phyloP scores from a whole-genome alignment of 345 rosid genomes.

The Eucalyptus marginata region DNA sequence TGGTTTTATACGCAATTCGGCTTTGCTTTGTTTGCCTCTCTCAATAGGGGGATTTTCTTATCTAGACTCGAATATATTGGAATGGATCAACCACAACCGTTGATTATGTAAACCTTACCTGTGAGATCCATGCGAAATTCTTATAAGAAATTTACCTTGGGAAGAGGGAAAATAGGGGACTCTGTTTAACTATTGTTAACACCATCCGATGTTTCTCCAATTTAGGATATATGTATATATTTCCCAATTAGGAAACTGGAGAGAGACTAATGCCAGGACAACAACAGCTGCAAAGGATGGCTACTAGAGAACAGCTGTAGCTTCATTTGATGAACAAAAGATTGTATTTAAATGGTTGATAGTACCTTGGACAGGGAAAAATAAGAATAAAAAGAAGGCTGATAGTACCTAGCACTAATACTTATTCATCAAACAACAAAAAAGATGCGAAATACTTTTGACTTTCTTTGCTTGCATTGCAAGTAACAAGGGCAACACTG shows the following conservation, averaged over 20 bases:
- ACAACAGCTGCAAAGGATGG: neutral
- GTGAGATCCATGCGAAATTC: accelerated
- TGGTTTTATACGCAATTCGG: accelerated
- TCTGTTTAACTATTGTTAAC: neutral
- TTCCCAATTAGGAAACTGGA: neutral
- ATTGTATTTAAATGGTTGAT: neutral
- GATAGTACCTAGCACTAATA: neutral
- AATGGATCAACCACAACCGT: neutral
- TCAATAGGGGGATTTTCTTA: neutral
- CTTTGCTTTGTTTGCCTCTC: neutral
- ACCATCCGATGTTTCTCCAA: neutral
- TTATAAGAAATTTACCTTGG: neutral
- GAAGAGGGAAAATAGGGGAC: neutral
- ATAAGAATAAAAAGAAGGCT: no score
- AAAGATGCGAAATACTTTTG: neutral
- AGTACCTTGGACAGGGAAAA: neutral
- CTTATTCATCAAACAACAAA: neutral
- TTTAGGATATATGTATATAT: neutral
- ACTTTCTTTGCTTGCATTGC: neutral
- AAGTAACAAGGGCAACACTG: neutral
- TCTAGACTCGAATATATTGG: accelerated
- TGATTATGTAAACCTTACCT: neutral
- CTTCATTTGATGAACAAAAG: neutral
- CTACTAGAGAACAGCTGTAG: neutral
- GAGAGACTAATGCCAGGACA: neutral